phyloP scores from a whole-genome alignment of 73 alveolate genomes.

The Durusdinium trenchii region DNA sequence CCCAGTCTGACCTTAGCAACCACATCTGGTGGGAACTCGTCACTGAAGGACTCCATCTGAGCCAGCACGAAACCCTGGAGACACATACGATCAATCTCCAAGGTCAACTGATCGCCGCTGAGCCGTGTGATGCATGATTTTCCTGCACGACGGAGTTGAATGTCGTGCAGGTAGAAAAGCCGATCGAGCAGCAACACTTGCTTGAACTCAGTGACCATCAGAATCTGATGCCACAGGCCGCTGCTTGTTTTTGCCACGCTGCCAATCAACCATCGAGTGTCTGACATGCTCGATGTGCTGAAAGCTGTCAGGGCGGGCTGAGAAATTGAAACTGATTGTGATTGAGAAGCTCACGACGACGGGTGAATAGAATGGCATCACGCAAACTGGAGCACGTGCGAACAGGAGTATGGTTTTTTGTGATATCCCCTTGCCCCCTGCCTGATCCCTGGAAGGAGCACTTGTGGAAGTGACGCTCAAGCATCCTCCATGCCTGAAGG shows the following conservation, averaged over 20 bases:
- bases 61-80: neutral
- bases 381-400: too few relatives aligned
- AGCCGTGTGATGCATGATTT: neutral
- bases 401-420: too few relatives aligned
- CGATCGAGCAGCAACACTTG: neutral
- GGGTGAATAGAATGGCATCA: too few relatives aligned
- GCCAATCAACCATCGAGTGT: slow-evolving; percentile 1
- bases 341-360: too few relatives aligned
- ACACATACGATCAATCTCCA: neutral
- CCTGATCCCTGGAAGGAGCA: too few relatives aligned
- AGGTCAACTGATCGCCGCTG: neutral
- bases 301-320: slow-evolving; percentile 42
- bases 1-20: neutral
- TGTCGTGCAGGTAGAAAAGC: neutral
- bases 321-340: too few relatives aligned
- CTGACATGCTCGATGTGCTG: neutral
- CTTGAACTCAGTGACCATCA: neutral
- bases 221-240: neutral
- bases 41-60: neutral
- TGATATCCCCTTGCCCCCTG: too few relatives aligned
- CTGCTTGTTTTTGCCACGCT: neutral
- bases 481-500: too few relatives aligned
- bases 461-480: too few relatives aligned
- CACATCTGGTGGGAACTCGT: neutral
- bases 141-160: neutral